Conservation (phyloP, 2,329 filamentous ascomycete genomes). For the Zasmidium citrigriseum region DNA sequence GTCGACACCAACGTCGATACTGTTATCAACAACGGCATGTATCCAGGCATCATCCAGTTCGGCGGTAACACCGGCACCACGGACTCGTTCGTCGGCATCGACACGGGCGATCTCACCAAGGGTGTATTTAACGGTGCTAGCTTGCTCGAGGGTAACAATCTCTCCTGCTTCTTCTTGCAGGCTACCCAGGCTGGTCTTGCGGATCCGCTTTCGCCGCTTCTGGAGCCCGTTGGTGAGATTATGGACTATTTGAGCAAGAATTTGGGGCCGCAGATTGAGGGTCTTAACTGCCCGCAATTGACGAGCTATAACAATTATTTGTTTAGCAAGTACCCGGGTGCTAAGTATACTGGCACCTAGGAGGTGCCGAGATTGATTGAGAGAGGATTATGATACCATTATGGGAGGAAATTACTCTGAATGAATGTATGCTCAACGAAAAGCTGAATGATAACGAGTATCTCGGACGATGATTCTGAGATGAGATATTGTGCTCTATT, state of each 20-base stretch:
- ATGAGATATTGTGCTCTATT: too few relatives aligned
- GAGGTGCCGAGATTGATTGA: too few relatives aligned
- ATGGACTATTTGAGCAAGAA: slow-evolving; percentile 13
- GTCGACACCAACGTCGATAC: slow-evolving; percentile 21
- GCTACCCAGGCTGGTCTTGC: slow-evolving; percentile 25
- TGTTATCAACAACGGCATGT: slow-evolving; percentile 10
- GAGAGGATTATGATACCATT: too few relatives aligned
- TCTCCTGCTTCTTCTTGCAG: slow-evolving; percentile 37
- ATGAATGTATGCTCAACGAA: too few relatives aligned
- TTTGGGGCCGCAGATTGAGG: slow-evolving; percentile 12
- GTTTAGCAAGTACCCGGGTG: slow-evolving; percentile 17
- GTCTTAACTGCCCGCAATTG: slow-evolving; percentile 17
- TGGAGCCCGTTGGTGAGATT: slow-evolving; percentile 13
- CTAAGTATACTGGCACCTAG: too few relatives aligned
- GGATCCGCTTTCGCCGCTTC: slow-evolving; percentile 24
- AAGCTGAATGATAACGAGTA: too few relatives aligned
- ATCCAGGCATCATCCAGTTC: slow-evolving; percentile 31
- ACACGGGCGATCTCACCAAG: slow-evolving; percentile 38
- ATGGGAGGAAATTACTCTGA: too few relatives aligned
- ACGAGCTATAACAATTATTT: slow-evolving; percentile 18
- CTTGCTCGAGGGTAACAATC: slow-evolving; percentile 34
- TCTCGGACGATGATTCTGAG: too few relatives aligned
- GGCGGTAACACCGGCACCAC: slow-evolving; percentile 34
- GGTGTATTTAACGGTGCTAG: slow-evolving; percentile 42
- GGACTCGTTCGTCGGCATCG: slow-evolving; percentile 36